Evolutionary conservation across 2,329 filamentous ascomycete species (phyloP), one percentile per base, ranked within the genome.

Genomic region (Xylariaceae sp.): DNA sequence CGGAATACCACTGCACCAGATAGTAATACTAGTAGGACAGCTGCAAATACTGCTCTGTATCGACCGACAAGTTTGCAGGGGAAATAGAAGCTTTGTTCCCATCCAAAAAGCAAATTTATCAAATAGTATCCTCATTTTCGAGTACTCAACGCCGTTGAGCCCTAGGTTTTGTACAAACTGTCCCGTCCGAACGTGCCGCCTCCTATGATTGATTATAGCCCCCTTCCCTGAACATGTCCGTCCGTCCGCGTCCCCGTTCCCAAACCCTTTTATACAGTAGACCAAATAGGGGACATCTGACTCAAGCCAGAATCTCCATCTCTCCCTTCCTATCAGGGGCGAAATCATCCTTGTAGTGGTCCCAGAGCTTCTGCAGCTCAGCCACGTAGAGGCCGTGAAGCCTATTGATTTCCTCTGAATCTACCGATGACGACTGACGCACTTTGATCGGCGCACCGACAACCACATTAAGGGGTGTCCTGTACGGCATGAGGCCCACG

Each of bases 401-500:
- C 50, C 83, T 68, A 55, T 95, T 83, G 46, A 97, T 80, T 52
- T 94, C 88, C 6, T 71, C 73, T 44, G 83, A 76, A 16, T 82
- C 74, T 1, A 90, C 85, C 44, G 80, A 77, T 23, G 75, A 67
- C 14, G 72, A 65, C 45, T 73, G 68, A 34, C 73, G 66, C 5
- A 95, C 83, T 46, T 71, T 69, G 45, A 96, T 88, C 0, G 90
- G 88, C 36, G 76, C 73, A 3, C 90, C 90, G 11, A 95, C 85
- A 9, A 98, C 89, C 33, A 96, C 78, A 57, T 97, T 92, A 43
- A 98, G 69, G 9, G 88, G 83, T 35, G 82, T 73, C 9, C 92
- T 80, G 61, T 96, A 97, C 0, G 92, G 92, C 86, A 97, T 88
- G 54, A 97, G 68, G 3, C 92, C 92, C 11, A 96, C 87, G 60